A percentile compares a stretch with the other conserved stretches of the same genome.
These are phyloP conservation scores for Chlorophyllum brunneum DNA, from an alignment of 768 basidiomycete species.

Conservation along the genomic window DNA sequence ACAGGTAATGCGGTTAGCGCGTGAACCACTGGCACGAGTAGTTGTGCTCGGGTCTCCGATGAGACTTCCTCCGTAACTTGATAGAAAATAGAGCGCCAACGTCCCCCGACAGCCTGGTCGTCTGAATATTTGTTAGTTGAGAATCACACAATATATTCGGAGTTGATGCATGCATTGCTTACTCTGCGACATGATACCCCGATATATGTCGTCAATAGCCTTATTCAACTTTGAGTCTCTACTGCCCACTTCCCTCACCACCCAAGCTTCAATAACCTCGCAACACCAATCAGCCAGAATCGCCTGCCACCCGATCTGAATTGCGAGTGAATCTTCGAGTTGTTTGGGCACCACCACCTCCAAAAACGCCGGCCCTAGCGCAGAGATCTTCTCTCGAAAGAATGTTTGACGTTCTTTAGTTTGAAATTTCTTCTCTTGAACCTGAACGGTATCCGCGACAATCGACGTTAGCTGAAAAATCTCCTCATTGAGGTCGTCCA, in stretches of 20 bases:
- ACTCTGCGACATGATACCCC: background rate
- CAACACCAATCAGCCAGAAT: slow-evolving; percentile 1
- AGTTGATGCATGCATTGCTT: background rate
- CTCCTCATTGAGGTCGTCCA: slow-evolving; percentile 43
- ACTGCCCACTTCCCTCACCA: background rate
- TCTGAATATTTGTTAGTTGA: slow-evolving; percentile 21
- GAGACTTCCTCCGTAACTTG: slow-evolving; percentile 15
- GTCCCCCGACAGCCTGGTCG: slow-evolving; percentile 37
- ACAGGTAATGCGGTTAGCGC: background rate
- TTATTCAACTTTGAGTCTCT: background rate
- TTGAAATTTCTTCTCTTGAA: background rate
- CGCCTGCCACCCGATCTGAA: slow-evolving; percentile 13
- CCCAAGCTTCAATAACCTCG: background rate
- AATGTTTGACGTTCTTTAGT: background rate
- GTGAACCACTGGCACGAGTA: background rate
- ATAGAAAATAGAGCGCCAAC: slow-evolving; percentile 39
- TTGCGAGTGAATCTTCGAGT: background rate
- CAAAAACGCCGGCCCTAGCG: background rate
- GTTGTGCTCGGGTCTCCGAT: background rate
- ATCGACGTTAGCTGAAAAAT: slow-evolving; percentile 42
- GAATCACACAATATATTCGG: background rate
- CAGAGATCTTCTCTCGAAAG: background rate
- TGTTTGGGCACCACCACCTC: background rate
- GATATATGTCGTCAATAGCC: background rate
- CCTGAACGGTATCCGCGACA: slow-evolving; percentile 31